Conservation (phyloP, 805 yeast species). For the Teunomyces gatunensis region DNA sequence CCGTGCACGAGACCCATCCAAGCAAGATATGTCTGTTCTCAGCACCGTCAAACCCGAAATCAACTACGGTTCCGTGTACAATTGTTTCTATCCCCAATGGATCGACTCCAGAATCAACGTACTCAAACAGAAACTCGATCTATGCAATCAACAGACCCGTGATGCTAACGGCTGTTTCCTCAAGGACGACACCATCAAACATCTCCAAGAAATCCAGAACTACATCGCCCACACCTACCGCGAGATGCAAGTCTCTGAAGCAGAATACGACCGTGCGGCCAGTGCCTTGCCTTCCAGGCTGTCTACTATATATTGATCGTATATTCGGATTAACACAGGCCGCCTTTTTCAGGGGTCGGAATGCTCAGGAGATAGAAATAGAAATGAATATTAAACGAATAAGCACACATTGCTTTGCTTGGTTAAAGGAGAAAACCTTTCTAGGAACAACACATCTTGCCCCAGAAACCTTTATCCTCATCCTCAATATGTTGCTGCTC, state of each 20-base stretch:
- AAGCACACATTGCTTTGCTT: neutral
- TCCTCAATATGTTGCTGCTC: constrained; percentile 40
- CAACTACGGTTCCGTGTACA: constrained; percentile 32
- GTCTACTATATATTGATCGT: constrained; percentile 2
- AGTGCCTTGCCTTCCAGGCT: too few relatives aligned
- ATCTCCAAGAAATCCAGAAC: constrained; percentile 21
- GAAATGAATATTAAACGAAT: constrained; percentile 3
- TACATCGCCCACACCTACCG: constrained; percentile 26
- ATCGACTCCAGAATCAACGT: constrained; percentile 27
- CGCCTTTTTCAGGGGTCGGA: neutral
- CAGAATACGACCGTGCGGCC: constrained; percentile 13
- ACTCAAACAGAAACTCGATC: constrained; percentile 23
- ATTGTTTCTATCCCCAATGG: constrained; percentile 40
- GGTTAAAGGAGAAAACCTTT: neutral
- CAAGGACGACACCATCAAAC: constrained; percentile 18
- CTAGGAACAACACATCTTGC: constrained; percentile 43
- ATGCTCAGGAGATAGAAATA: constrained; percentile 2
- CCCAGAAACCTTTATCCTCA: constrained; percentile 41
- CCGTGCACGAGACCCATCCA: constrained; percentile 29
- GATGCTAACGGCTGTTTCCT: constrained; percentile 19
- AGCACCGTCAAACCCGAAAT: constrained; percentile 39
- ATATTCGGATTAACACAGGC: constrained; percentile 2
- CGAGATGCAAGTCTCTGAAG: constrained; percentile 28
- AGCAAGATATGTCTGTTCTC: constrained; percentile 31
- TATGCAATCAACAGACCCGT: constrained; percentile 14